phyloP scores from a whole-genome alignment of 352 stramenopile species.

The Globisporangium lucens region DNA sequence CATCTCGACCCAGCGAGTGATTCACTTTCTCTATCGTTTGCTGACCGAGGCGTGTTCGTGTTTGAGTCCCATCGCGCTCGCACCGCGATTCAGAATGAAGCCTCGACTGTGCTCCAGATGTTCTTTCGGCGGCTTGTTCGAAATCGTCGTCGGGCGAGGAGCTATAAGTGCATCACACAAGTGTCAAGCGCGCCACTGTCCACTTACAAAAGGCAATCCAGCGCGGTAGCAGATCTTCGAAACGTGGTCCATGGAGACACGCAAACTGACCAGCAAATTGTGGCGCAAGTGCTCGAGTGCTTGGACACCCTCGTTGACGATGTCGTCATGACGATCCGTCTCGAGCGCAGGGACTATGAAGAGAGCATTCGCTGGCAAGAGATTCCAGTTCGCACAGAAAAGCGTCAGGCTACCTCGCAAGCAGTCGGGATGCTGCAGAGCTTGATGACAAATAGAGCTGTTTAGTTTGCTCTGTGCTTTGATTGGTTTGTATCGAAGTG shows the following conservation, averaged over 20 bases:
- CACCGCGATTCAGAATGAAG: constrained; percentile 27
- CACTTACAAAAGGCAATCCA: constrained; percentile 8
- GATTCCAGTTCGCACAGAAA: constrained; percentile 39
- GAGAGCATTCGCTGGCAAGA: constrained; percentile 27
- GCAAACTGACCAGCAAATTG: constrained; percentile 25
- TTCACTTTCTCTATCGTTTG: constrained; percentile 24
- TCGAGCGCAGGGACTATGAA: constrained; percentile 22
- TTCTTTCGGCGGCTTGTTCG: constrained; percentile 21
- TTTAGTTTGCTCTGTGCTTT: background rate
- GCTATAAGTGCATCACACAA: constrained; percentile 1
- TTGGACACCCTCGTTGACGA: constrained; percentile 33
- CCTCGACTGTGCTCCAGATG: constrained; percentile 36
- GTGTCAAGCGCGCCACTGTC: no score
- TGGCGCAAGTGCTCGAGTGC: constrained; percentile 24
- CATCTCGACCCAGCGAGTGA: constrained; percentile 23
- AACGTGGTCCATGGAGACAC: constrained; percentile 14
- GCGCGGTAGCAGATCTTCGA: constrained; percentile 7
- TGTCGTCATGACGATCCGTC: constrained; percentile 18
- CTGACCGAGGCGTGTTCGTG: constrained; percentile 36
- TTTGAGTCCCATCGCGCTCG: constrained; percentile 35
- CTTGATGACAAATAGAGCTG: background rate
- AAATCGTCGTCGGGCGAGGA: constrained; percentile 1
- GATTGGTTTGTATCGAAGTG: background rate
- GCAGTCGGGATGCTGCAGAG: constrained; percentile 17
- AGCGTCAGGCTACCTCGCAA: constrained; percentile 25